A percentile compares a stretch with the other conserved stretches of the same genome.
Conservation (phyloP, 1,284 basidiomycete genomes). For the Termitomyces sp. region DNA sequence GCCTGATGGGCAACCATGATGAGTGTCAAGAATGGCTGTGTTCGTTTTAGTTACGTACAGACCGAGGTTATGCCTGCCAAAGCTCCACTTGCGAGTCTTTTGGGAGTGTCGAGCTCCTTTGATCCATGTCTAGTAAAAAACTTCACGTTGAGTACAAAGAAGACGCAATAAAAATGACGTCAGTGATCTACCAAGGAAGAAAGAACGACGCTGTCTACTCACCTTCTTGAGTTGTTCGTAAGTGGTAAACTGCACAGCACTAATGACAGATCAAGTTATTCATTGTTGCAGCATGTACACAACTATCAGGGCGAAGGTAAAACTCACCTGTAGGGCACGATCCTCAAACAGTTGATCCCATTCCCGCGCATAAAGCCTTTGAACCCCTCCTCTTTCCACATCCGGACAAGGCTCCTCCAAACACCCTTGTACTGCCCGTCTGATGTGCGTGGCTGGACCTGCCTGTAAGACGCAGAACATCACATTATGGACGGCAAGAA, state of each 20-base stretch:
- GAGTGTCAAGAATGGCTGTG: not conserved
- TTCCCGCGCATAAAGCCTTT: slow-evolving; percentile 88
- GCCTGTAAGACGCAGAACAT: slow-evolving; percentile 40
- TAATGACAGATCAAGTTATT: slow-evolving; percentile 22
- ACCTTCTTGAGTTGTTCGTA: slow-evolving; percentile 87
- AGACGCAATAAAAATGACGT: slow-evolving; percentile 22
- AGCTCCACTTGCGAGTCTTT: slow-evolving; percentile 79
- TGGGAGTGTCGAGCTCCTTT: slow-evolving; percentile 76
- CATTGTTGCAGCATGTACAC: not conserved
- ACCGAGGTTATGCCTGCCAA: slow-evolving; percentile 90
- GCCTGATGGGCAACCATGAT: slow-evolving; percentile 37
- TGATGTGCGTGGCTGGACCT: slow-evolving; percentile 67
- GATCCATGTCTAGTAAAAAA: slow-evolving; percentile 66
- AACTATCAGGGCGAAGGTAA: not conserved
- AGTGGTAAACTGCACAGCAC: slow-evolving; percentile 90
- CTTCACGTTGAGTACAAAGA: slow-evolving; percentile 32
- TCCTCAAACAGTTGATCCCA: slow-evolving; percentile 90
- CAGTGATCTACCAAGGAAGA: slow-evolving; percentile 13
- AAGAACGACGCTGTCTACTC: slow-evolving; percentile 14
- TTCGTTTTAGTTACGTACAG: slow-evolving; percentile 40
- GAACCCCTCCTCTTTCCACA: slow-evolving; percentile 93
- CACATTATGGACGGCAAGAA: not conserved
- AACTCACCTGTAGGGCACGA: slow-evolving; percentile 68
- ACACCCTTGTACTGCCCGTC: slow-evolving; percentile 76
- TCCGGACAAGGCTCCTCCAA: slow-evolving; percentile 75